Base-by-base conservation (phyloP, 306 rosid genomes). In the Vicia villosa region DNA sequence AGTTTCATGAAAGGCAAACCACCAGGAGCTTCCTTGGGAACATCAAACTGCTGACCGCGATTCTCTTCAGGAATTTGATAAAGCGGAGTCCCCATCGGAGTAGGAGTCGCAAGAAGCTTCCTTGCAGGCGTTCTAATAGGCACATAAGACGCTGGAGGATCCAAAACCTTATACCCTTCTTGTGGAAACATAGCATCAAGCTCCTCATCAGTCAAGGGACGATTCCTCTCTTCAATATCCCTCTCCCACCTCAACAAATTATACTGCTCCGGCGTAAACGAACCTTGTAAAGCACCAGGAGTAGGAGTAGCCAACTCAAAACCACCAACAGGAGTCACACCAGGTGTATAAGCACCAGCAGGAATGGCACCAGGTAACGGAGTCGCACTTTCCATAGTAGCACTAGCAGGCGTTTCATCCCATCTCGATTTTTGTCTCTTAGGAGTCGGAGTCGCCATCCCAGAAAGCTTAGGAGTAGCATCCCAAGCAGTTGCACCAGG, bases 231-330 rank as follows among this genome's bases (percentile, higher is more conserved):
- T 17, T 77, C 81, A 63, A 77, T 77, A 70, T 70, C 81, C 55
- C 81, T 77, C 77, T 77, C 81, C 81, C 77, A 77, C 73, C 81
- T 77, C 77, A 77, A 77, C 60, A 77, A 45, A 70, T 77, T 77
- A 24, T 77, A 77, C 68, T 77, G 73, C 63, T 77, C 77, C 1
- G 81, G 81, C 0, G 81, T 77, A 8, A 77, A 55, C 3, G 77
- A 16, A 1, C 77, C 81, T 0, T 72, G 81, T 6, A 77, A 45
- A 17, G 72, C 68, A 24, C 81, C 81, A 11, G 77, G 81, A 1
- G 81, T 77, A 8, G 81, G 77, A 36, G 81, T 70, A 14, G 81
- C 77, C 16, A 77, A 11, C 46, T 72, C 81, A 77, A 56, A 20
- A 1, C 81, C 81, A 62, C 81, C 81, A 43, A 71, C 77, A 45